Evolutionary conservation across 2,329 filamentous ascomycete species (phyloP), one percentile per base, ranked within the genome.

Genomic region (Colletotrichum sp.): DNA sequence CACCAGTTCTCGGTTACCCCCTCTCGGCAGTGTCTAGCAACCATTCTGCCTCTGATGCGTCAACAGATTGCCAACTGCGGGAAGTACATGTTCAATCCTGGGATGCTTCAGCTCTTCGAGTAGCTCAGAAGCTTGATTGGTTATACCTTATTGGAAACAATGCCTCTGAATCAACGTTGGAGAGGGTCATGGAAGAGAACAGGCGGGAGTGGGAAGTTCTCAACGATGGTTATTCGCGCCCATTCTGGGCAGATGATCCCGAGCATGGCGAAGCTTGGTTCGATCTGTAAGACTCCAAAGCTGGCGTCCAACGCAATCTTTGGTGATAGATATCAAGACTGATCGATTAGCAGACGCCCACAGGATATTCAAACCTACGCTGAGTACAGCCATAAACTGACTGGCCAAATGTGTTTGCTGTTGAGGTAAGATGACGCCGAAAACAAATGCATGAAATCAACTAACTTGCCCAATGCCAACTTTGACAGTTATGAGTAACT

Each of bases 301-400:
- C 18, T 43, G 0, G 0, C 39, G 0, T n/a, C 18, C 1, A 0
- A n/a, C 1, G 3, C 39, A n/a, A n/a, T 10, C 18, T 0, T n/a
- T 0, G 0, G 5, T 10, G 16, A 43, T 0, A n/a, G 5, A 2
- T n/a, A n/a, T 0, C 18, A 1, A 43, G 39, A 12, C 39, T 43
- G 18, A 43, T n/a, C 0, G 0, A 18, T 6, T 1, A 43, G 22
- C 22, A 22, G 18, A n/a, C 1, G 18, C 5, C 18, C 39, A 0
- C 39, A 43, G 8, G 18, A 43, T 43, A 43, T 43, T 10, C 0
- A 0, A 43, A 18, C 10, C 39, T 43, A 6, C 39, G 0, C 5
- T 0, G 5, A 18, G 39, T 43, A 8, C 39, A 43, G 10, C 39
- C 9, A 10, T 3, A 3, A 18, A 43, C 5, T 0, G 1, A 0